Base-by-base conservation (phyloP, 2,329 filamentous ascomycete genomes). In the Penicillium sp. region DNA sequence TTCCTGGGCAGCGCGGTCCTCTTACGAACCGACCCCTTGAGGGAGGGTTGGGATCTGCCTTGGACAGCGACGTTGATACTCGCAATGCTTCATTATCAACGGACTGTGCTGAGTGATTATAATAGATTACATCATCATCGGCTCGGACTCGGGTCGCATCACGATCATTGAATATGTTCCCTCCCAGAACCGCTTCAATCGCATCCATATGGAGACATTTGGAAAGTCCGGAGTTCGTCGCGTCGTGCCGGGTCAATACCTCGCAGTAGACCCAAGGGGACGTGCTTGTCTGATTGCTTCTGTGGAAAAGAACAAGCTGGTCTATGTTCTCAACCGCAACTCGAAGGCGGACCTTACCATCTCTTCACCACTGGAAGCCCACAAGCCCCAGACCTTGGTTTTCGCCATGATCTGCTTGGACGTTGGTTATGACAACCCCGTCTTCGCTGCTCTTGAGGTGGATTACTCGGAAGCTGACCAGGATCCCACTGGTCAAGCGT, bases 291-390 rank as follows among this genome's bases (percentile, higher is more conserved):
- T 99, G 72, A 90, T 97, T 60, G 92, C 94, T 10, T 93, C 92
- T 5, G 84, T 93, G 54, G 95, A 99, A 79, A 99, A 99, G 84
- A 99, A 97, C 80, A 99, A 99, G 80, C 88, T 99, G 55, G 94
- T 99, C 65, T 99, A 99, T 77, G 93, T 99, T 69, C 82, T 99
- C 65, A 97, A 97, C 76, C 88, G 95, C 64, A 96, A 96, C 77
- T 85, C 92, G 3, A 91, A 97, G 76, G 92, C 92, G 19, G 91
- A 96, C 74, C 85, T 99, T 68, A 95, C 92, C 40, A 99, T 99
- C 50, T 99, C 94, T 5, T 99, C 94, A 15, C 94, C 94, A 0
- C 83, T 99, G 19, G 95, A 99, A 76, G 95, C 94, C 2, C 93
- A 99, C 76, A 96, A 94, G 74, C 87, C 91, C 13, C 91, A 93